phyloP scores from a whole-genome alignment of 1,284 basidiomycete species.

The Cryptococcus wingfieldii region DNA sequence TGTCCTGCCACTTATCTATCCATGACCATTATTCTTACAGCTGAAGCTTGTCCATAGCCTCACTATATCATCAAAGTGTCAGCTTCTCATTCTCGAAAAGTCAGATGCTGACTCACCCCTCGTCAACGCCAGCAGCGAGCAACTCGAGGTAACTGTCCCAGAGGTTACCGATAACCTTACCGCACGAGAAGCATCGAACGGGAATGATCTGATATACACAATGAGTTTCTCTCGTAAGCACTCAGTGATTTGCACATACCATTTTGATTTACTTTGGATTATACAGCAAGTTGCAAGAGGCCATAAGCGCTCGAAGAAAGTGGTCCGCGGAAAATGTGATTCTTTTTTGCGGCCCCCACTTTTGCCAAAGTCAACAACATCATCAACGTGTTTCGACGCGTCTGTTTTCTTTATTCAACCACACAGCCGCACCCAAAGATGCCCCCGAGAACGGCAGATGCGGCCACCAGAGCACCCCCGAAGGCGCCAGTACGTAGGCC shows the following conservation, averaged over 20 bases:
- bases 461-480: not conserved
- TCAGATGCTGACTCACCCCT: constrained; percentile 63
- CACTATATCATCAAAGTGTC: constrained; percentile 53
- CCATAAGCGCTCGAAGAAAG: not conserved
- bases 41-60: constrained; percentile 85
- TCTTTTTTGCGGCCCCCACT: not conserved
- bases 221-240: not conserved
- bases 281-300: not conserved
- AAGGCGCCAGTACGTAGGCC: not conserved
- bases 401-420: not conserved
- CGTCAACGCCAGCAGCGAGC: constrained; percentile 69
- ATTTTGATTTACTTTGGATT: constrained; percentile 1
- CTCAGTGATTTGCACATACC: not conserved
- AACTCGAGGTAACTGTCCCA: constrained; percentile 81
- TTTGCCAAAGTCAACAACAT: not conserved
- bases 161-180: constrained; percentile 89
- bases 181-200: constrained; percentile 69
- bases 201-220: constrained; percentile 45
- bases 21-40: constrained; percentile 50
- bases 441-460: not conserved
- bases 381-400: not conserved
- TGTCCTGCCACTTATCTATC: not conserved
- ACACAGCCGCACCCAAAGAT: not conserved
- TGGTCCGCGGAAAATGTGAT: not conserved
- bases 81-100: not conserved